phyloP scores from a whole-genome alignment of 2,329 filamentous ascomycete species.

The Clonostachys solani region DNA sequence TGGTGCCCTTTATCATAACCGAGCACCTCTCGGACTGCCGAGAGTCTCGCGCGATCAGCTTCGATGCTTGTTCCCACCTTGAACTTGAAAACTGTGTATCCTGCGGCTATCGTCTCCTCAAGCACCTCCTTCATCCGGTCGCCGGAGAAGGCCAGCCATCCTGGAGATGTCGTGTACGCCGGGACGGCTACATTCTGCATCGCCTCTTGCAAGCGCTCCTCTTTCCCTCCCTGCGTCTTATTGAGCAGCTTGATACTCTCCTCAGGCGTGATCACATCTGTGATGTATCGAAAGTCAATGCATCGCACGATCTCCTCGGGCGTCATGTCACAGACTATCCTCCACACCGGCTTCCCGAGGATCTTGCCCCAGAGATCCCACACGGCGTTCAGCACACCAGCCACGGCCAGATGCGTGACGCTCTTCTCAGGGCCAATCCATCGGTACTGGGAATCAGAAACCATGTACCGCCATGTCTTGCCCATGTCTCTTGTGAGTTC shows the following conservation, averaged over 20 bases:
- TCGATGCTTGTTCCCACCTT: conserved; percentile 77
- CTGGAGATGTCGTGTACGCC: conserved; percentile 85
- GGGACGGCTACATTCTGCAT: conserved; percentile 72
- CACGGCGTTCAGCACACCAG: conserved; percentile 83
- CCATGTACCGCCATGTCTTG: conserved; percentile 83
- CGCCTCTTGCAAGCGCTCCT: conserved; percentile 67
- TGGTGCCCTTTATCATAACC: conserved; percentile 79
- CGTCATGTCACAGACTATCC: conserved; percentile 83
- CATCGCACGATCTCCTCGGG: conserved; percentile 82
- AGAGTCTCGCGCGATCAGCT: conserved; percentile 65
- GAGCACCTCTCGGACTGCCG: conserved; percentile 73
- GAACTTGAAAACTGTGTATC: conserved; percentile 85
- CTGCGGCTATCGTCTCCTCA: conserved; percentile 69
- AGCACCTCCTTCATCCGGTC: conserved; percentile 79
- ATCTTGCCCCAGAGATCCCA: conserved; percentile 96
- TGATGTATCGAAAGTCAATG: conserved; percentile 94
- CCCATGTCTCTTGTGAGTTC: conserved; percentile 79
- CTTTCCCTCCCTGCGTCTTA: conserved; percentile 63
- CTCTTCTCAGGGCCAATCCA: conserved; percentile 96
- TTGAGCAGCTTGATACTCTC: conserved; percentile 73
- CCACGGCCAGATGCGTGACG: conserved; percentile 86
- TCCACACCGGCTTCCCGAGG: conserved; percentile 84
- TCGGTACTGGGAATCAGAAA: conserved; percentile 82
- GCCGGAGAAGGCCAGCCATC: conserved; percentile 85
- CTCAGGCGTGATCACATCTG: conserved; percentile 80